These are phyloP conservation scores for Ziziphus jujuba DNA, from an alignment of 306 rosid species.

Conservation along the genomic window DNA sequence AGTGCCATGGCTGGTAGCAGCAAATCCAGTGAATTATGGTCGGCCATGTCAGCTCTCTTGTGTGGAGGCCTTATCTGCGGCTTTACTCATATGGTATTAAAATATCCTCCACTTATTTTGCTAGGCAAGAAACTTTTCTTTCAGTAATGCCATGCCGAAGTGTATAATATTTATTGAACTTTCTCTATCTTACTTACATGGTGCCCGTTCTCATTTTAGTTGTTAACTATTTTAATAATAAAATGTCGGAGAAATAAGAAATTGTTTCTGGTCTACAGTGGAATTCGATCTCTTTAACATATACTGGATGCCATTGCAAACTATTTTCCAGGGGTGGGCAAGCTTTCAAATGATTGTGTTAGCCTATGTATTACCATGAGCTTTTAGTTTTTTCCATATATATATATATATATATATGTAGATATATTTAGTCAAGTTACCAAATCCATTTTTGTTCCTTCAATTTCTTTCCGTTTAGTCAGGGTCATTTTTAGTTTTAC, in stretches of 20 bases:
- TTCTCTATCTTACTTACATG: neutral
- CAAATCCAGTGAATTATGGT: slow-evolving; percentile 94
- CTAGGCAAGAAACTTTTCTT: neutral
- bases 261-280: neutral
- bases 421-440: slow-evolving; percentile 1
- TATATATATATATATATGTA: too few relatives aligned
- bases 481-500: neutral
- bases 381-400: neutral
- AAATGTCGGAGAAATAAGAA: neutral
- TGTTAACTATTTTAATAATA: neutral
- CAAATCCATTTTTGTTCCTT: neutral
- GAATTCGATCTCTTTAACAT: neutral
- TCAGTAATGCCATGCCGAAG: slow-evolving; percentile 1
- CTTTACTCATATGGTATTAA: slow-evolving; percentile 79
- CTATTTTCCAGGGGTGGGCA: neutral
- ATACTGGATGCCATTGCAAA: neutral
- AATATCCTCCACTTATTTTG: neutral
- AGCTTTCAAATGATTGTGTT: neutral
- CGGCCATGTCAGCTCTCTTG: slow-evolving; percentile 94
- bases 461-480: too few relatives aligned
- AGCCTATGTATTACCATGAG: neutral
- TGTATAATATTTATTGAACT: neutral
- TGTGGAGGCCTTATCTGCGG: slow-evolving; percentile 98
- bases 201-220: slow-evolving; percentile 1
- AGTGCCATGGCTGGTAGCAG: slow-evolving; percentile 99